Base-by-base conservation (phyloP, 2,329 filamentous ascomycete species). In the Tympanopsis confertula region DNA sequence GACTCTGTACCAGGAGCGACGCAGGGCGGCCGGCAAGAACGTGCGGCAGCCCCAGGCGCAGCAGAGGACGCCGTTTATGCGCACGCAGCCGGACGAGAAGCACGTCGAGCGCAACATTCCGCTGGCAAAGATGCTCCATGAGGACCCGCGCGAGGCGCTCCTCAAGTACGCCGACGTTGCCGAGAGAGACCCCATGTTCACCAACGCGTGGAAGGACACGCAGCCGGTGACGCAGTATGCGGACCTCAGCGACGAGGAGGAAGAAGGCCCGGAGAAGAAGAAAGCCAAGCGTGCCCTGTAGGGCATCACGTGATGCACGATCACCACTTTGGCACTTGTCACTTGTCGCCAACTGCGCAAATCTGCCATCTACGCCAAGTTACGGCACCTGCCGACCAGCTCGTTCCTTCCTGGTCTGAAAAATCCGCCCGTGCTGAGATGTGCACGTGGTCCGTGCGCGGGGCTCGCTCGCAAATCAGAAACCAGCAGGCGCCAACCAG, bases 11-110 rank as follows among this genome's bases (percentile, higher is more conserved):
- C n/a, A n/a, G n/a, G n/a, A n/a, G n/a, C n/a, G n/a, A n/a, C n/a
- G n/a, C n/a, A n/a, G n/a, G n/a, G n/a, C n/a, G n/a, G n/a, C n/a
- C n/a, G n/a, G n/a, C n/a, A 67, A 66, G 45, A 89, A 95, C 57
- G 87, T 87, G 2, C 69, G 86, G 37, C 66, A 88, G 43, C 91
- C 91, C n/a, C 78, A 93, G 48, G 71, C 93, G 35, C 89, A 87
- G 3, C 71, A 75, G 40, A 74, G 82, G 13, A 82, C 78, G 2
- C 78, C 78, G 0, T 82, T 82, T 53, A 71, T 71, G 2, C 80
- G 81, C 53, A 69, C 60, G 28, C 73, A 77, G 42, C 75, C 77
- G 0, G 76, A 81, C 51, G 71, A 76, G 47, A 69, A 69, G 40
- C 75, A 79, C 49, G 73, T 82, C 38, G 68, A 68, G 45, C 68